Evolutionary conservation across 2,329 filamentous ascomycete species (phyloP), one percentile per base, ranked within the genome.

Genomic region (Grosmannia clavigera): DNA sequence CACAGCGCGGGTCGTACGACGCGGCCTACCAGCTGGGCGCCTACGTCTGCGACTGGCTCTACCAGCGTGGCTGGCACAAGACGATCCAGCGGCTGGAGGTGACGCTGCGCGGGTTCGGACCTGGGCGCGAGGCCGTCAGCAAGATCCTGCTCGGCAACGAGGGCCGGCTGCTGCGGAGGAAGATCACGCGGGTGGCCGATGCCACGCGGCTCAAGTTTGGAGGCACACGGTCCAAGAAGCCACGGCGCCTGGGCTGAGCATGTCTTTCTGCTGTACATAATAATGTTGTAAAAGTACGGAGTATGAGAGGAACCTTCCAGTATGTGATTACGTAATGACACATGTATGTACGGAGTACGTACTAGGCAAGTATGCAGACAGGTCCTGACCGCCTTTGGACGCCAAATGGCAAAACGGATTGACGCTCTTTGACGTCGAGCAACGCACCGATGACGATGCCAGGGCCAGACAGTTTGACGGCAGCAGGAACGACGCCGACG

Each of bases 121-220:
- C 81, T 11, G 94, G 94, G 1, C 81, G 95, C 66, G 92, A 97
- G 68, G 94, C 94, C 1, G 87, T 91, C 58, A 85, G 85, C 59
- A 99, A 97, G 80, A 88, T 92, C 6, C 75, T 99, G 61, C 75
- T 99, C 73, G 92, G 92, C 43, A 85, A 80, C 27, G 92, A 99
- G 72, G 94, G 94, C 61, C 85, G 83, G 69, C 72, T 84, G 67
- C 74, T 97, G 65, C 82, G 90, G 66, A 77, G 81, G 38, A 84
- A 88, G 76, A 88, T 99, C 65, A 78, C 83, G 51, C 85, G 85
- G 67, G 87, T 99, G 63, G 85, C 88, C 38, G 94, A 99, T 75
- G 80, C 84, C 50, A 97, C 92, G 60, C 87, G 87, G 68, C 74
- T 97, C 73, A 99, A 99, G 79, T 96, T 97, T 78, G 94, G 92